Percentiles rank a stretch among this genome's conserved stretches.
Evolutionary conservation across 2,329 filamentous ascomycete species (phyloP).

Genomic region (Calonectria pseudoturangicola): DNA sequence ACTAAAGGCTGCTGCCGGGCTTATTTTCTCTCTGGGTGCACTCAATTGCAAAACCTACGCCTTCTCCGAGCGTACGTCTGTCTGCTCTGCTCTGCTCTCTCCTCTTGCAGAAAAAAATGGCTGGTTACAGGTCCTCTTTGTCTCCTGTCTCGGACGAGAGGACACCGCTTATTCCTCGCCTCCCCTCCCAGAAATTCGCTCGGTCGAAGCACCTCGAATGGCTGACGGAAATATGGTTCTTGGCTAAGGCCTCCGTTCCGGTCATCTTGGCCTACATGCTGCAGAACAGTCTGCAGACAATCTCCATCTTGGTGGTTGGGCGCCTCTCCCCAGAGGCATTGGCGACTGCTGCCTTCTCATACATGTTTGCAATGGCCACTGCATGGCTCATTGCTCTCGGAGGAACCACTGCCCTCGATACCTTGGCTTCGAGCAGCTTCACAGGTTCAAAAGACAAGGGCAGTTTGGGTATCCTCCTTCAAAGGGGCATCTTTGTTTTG

Average conservation of each 20-base stretch:
- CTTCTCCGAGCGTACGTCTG: neutral
- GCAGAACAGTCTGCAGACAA: conserved; percentile 89
- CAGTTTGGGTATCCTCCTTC: conserved; percentile 85
- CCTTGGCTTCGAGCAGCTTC: conserved; percentile 87
- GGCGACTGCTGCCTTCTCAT: conserved; percentile 88
- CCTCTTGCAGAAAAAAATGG: conserved; percentile 7
- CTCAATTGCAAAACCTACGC: neutral
- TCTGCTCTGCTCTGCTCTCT: too few species aligned
- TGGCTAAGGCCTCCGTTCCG: conserved; percentile 82
- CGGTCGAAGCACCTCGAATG: conserved; percentile 42
- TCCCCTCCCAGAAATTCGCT: neutral
- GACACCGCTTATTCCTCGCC: conserved; percentile 42
- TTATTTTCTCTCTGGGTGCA: neutral
- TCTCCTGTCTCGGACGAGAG: conserved; percentile 44
- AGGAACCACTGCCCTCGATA: conserved; percentile 90
- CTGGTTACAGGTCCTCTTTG: neutral
- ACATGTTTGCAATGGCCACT: conserved; percentile 95
- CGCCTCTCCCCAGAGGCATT: conserved; percentile 86
- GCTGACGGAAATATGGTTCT: conserved; percentile 60
- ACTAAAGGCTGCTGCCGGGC: conserved; percentile 8
- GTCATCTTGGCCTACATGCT: conserved; percentile 90
- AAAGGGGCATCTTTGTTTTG: conserved; percentile 84
- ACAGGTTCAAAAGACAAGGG: conserved; percentile 87
- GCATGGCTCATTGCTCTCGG: conserved; percentile 91
- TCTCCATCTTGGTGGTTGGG: conserved; percentile 88